Percentiles rank a stretch among this genome's conserved stretches.
Evolutionary conservation across 305 asterid genomes (phyloP).

Genomic region (Nicotiana rustica): DNA sequence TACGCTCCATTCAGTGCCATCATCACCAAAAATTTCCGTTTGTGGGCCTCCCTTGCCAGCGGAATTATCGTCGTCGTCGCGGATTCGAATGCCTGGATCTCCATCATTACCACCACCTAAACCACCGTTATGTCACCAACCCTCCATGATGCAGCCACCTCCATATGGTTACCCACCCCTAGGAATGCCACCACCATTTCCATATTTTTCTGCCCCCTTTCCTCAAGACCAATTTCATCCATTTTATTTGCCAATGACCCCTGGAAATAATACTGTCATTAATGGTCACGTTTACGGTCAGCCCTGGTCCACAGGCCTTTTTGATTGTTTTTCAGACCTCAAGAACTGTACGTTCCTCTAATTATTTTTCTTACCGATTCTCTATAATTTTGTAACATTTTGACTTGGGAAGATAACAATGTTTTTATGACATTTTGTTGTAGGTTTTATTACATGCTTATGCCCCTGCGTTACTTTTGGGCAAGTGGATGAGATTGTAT

Average conservation of each 20-base stretch:
- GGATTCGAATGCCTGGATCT: not conserved
- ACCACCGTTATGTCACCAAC: not conserved
- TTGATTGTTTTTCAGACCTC: slow-evolving; percentile 37
- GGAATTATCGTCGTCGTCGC: not conserved
- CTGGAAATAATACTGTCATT: not conserved
- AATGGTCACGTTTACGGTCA: not conserved
- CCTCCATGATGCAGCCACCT: not conserved
- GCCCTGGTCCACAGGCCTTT: slow-evolving; percentile 40
- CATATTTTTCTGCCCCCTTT: not conserved
- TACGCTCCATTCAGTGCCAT: not conserved
- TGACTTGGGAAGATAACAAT: not conserved
- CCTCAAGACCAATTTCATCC: slow-evolving; percentile 34
- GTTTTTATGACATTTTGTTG: not conserved
- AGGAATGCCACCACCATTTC: slow-evolving; percentile 33
- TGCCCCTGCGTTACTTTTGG: slow-evolving; percentile 43
- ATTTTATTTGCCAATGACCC: slow-evolving; percentile 13
- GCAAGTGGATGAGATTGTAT: slow-evolving; percentile 36
- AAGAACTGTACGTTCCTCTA: slow-evolving; percentile 36
- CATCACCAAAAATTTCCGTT: not conserved
- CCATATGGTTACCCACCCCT: not conserved
- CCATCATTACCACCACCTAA: not conserved
- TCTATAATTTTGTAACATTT: not conserved
- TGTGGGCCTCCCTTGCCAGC: not conserved
- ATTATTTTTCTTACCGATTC: not conserved
- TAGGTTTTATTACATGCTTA: slow-evolving; percentile 40